A percentile compares a stretch with the other conserved stretches of the same genome.
Evolutionary conservation across 176 grass and related monocot genomes (phyloP).

Genomic region (Ensete glaucum): DNA sequence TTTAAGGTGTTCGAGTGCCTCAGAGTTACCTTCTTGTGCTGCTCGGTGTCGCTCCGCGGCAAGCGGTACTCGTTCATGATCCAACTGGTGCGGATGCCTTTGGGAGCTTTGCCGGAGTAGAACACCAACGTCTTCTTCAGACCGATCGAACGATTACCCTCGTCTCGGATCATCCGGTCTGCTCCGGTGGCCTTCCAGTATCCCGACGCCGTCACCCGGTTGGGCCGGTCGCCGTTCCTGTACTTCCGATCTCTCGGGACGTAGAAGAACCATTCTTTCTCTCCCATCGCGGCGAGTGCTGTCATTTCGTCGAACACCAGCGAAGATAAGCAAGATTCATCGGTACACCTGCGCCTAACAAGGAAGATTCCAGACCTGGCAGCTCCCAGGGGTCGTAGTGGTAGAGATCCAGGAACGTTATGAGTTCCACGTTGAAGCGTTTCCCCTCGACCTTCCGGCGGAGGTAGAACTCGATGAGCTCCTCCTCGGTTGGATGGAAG

Average conservation of each 20-base stretch:
- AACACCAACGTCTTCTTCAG: too few relatives aligned
- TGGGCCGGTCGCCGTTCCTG: too few relatives aligned
- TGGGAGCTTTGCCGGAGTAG: too few relatives aligned
- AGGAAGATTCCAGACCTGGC: too few relatives aligned
- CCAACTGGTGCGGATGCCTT: too few relatives aligned
- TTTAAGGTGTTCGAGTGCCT: too few relatives aligned
- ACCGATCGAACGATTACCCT: conserved; percentile 25
- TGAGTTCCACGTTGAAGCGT: conserved; percentile 83
- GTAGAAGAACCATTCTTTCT: conserved; percentile 15
- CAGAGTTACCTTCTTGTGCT: conserved; percentile 61
- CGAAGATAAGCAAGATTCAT: conserved; percentile 36
- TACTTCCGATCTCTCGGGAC: too few relatives aligned
- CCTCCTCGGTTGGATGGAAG: too few relatives aligned
- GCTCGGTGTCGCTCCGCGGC: conserved; percentile 37
- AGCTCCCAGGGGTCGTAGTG: too few relatives aligned
- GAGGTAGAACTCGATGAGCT: conserved; percentile 41
- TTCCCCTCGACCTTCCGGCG: conserved; percentile 81
- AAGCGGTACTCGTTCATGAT: too few relatives aligned
- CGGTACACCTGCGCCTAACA: background rate
- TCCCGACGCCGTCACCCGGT: too few relatives aligned
- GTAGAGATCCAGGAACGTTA: too few relatives aligned
- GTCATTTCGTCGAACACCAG: background rate
- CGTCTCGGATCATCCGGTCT: conserved; percentile 53
- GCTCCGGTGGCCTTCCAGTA: conserved; percentile 76
- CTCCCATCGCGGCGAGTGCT: conserved; percentile 63